Percentiles rank a stretch among this genome's conserved stretches.
These are phyloP conservation scores for Umbelopsis sp. DNA, from an alignment of 371 early-diverging fungal species.

Conservation along the genomic window DNA sequence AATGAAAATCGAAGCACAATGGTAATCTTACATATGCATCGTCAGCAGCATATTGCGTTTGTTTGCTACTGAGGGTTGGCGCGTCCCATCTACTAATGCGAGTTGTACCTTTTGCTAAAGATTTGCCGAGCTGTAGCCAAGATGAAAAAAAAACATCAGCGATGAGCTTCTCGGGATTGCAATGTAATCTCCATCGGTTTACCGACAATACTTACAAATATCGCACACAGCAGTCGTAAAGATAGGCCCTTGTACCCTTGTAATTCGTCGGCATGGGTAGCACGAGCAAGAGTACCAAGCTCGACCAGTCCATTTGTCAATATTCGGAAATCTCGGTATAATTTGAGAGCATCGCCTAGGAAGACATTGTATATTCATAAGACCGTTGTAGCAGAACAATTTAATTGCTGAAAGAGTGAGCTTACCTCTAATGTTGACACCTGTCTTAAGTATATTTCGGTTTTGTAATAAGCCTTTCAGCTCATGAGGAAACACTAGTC, in stretches of 20 bases:
- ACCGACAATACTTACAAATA: slow-evolving; percentile 41
- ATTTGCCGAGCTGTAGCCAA: slow-evolving; percentile 40
- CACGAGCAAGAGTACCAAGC: slow-evolving; percentile 36
- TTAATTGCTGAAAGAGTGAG: not conserved
- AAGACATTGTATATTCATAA: not conserved
- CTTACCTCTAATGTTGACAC: slow-evolving; percentile 51
- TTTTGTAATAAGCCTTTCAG: slow-evolving; percentile 44
- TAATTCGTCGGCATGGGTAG: slow-evolving; percentile 32
- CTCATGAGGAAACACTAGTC: slow-evolving; percentile 41
- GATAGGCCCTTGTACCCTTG: slow-evolving; percentile 36
- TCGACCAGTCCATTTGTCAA: slow-evolving; percentile 57
- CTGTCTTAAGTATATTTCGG: slow-evolving; percentile 48
- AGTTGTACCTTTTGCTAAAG: slow-evolving; percentile 45
- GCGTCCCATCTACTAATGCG: slow-evolving; percentile 57
- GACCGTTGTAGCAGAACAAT: not conserved
- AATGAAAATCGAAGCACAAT: not conserved
- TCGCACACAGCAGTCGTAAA: slow-evolving; percentile 38
- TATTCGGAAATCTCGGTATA: slow-evolving; percentile 54
- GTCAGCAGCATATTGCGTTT: slow-evolving; percentile 58
- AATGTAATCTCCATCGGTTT: not conserved
- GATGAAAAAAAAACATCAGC: no score
- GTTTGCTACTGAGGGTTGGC: slow-evolving; percentile 30
- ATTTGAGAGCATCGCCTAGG: slow-evolving; percentile 46
- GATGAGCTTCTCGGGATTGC: not conserved
- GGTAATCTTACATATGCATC: slow-evolving; percentile 57